Evolutionary conservation across 1,139 yeast genomes (phyloP).

Genomic region (Entelexis paramagnoliae): DNA sequence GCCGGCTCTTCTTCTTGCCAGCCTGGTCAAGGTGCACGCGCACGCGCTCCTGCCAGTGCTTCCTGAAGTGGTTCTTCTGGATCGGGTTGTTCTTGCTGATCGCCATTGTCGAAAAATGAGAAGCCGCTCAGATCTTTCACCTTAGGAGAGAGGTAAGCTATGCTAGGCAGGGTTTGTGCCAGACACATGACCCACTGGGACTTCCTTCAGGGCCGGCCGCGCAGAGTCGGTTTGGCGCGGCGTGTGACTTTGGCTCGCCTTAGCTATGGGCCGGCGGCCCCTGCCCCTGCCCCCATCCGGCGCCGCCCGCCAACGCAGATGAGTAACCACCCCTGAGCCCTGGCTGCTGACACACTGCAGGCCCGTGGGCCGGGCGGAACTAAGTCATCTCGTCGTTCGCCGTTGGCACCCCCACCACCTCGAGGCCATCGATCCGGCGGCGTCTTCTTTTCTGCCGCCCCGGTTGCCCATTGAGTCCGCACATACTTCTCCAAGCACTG

Average conservation of each 20-base stretch:
- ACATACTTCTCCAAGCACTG: neutral
- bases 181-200: slow-evolving; percentile 8
- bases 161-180: neutral
- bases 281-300: too few species aligned
- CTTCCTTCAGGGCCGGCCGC: neutral
- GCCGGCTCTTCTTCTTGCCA: slow-evolving; percentile 96
- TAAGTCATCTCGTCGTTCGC: too few species aligned
- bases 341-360: neutral
- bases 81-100: slow-evolving; percentile 80
- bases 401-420: too few species aligned
- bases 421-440: too few species aligned
- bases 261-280: neutral
- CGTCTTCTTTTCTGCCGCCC: too few species aligned
- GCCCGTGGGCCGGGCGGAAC: too few species aligned
- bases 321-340: slow-evolving; percentile 10
- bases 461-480: neutral
- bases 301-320: neutral
- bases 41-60: slow-evolving; percentile 99
- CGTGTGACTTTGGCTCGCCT: neutral
- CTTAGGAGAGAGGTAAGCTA: slow-evolving; percentile 1
- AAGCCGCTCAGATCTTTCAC: slow-evolving; percentile 17
- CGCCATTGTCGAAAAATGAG: slow-evolving; percentile 43
- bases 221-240: slow-evolving; percentile 1
- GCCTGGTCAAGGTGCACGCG: slow-evolving; percentile 99
- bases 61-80: slow-evolving; percentile 66